Conservation (phyloP, 1,284 basidiomycete genomes). For the Trichosporon sp. region DNA sequence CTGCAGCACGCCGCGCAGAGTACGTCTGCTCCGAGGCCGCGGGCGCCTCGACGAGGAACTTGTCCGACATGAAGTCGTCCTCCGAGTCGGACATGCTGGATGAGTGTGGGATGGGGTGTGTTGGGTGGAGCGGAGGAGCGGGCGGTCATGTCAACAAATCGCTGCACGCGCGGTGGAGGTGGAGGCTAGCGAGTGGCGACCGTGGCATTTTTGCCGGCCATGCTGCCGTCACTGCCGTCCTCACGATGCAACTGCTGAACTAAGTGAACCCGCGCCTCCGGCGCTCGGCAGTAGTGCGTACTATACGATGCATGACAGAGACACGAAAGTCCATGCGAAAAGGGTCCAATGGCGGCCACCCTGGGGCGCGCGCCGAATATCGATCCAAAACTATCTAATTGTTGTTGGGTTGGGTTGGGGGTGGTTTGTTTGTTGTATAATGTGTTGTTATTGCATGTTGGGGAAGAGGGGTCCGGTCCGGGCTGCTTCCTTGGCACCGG, state of each 20-base stretch:
- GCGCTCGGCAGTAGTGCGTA: background rate
- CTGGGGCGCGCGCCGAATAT: too few relatives aligned
- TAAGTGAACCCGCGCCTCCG: too few relatives aligned
- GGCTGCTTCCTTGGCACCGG: too few relatives aligned
- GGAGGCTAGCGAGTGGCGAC: background rate
- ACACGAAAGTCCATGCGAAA: background rate
- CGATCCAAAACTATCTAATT: background rate
- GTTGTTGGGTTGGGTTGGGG: background rate
- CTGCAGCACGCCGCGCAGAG: constrained; percentile 26
- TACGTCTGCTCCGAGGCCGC: constrained; percentile 27
- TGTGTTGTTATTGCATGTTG: too few relatives aligned
- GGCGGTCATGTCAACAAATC: background rate
- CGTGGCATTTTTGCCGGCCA: too few relatives aligned
- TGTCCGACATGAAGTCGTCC: constrained; percentile 52
- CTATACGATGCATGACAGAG: background rate
- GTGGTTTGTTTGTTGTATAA: too few relatives aligned
- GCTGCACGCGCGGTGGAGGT: background rate
- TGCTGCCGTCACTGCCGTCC: too few relatives aligned
- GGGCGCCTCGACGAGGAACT: constrained; percentile 41
- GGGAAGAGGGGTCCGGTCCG: too few relatives aligned
- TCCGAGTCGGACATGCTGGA: constrained; percentile 45
- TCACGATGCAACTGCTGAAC: too few relatives aligned
- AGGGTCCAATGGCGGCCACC: too few relatives aligned
- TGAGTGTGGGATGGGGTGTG: background rate
- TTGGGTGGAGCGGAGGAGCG: background rate